Percentiles rank a stretch among this genome's conserved stretches.
These are phyloP conservation scores for Pseudogymnoascus sp. DNA, from an alignment of 2,329 filamentous ascomycete genomes.

Conservation along the genomic window DNA sequence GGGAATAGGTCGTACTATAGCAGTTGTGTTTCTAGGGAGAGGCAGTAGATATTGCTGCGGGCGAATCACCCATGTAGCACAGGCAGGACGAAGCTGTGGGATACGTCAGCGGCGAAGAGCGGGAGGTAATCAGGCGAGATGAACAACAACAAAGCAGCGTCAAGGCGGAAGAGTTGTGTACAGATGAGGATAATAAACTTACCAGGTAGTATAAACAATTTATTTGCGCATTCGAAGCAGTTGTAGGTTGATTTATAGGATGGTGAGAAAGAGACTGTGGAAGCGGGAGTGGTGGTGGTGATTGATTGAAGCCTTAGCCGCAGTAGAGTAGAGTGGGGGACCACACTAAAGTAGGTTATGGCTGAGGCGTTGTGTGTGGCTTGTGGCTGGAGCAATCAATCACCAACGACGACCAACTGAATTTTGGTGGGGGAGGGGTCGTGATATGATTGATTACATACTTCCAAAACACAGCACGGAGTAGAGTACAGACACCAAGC, in stretches of 20 bases:
- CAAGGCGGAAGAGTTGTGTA: not conserved
- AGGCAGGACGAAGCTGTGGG: conserved; percentile 3
- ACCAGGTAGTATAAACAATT: not conserved
- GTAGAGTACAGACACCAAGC: not conserved
- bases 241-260: conserved; percentile 1
- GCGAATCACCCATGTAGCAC: conserved; percentile 7
- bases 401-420: not conserved
- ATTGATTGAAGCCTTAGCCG: conserved; percentile 7
- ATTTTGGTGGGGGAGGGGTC: conserved; percentile 8
- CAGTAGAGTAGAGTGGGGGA: conserved; percentile 7
- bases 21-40: not conserved
- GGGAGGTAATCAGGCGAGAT: conserved; percentile 1
- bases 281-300: not conserved
- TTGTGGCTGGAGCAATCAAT: conserved; percentile 2
- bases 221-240: not conserved
- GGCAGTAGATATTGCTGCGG: not conserved
- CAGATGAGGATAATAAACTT: not conserved
- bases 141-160: not conserved
- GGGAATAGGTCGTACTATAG: not conserved
- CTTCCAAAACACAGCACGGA: not conserved
- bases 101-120: conserved; percentile 7
- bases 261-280: not conserved
- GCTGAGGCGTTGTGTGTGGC: conserved; percentile 1
- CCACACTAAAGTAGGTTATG: conserved; percentile 7
- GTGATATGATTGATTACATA: conserved; percentile 9